Evolutionary conservation across 257 asterid species (phyloP).

Genomic region (Nicotiana tomentosiformis): DNA sequence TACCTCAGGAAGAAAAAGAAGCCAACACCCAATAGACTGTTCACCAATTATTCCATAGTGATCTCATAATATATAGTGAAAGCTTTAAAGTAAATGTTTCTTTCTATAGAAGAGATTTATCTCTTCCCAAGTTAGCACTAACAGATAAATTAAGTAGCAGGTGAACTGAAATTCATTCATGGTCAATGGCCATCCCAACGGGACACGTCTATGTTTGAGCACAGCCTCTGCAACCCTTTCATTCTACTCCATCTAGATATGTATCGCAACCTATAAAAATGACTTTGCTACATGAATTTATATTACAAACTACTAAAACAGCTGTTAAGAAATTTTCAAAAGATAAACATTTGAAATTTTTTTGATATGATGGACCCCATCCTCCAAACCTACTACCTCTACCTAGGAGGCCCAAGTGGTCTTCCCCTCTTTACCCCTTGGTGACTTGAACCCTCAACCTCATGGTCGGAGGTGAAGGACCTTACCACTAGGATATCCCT

Average conservation of each 20-base stretch:
- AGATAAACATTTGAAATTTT: background rate
- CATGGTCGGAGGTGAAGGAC: background rate
- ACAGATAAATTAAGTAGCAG: background rate
- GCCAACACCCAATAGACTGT: background rate
- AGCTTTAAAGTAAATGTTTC: background rate
- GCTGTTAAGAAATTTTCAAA: background rate
- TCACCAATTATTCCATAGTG: background rate
- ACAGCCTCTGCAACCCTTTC: background rate
- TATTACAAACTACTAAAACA: background rate
- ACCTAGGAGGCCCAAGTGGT: background rate
- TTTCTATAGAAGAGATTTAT: background rate
- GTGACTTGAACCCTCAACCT: background rate
- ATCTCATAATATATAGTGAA: background rate
- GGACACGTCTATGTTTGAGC: background rate
- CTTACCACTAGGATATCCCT: background rate
- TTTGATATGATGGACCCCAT: background rate
- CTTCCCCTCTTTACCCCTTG: background rate
- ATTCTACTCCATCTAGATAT: background rate
- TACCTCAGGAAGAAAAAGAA: background rate
- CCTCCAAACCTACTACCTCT: background rate
- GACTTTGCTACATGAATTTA: background rate
- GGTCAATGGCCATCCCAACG: constrained; percentile 1
- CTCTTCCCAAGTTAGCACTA: background rate
- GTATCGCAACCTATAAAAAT: background rate
- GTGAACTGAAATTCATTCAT: background rate